Percentiles rank a stretch among this genome's conserved stretches.
Evolutionary conservation across 1,284 basidiomycete genomes (phyloP).

Genomic region (Malassezia yamatoensis): DNA sequence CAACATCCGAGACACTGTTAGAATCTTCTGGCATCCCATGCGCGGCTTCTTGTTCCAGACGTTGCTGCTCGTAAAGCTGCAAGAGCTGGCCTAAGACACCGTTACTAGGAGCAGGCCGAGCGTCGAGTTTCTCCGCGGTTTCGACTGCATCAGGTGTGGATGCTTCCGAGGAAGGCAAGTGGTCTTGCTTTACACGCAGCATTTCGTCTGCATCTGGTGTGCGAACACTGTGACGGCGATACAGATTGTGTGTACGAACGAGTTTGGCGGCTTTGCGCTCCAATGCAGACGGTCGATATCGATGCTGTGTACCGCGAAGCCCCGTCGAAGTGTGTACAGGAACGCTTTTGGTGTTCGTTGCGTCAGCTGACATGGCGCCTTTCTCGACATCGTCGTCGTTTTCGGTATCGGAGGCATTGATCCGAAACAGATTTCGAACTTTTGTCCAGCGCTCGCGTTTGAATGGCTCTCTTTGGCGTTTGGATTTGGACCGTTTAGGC

Average conservation of each 20-base stretch:
- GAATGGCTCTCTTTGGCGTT: conserved; percentile 11
- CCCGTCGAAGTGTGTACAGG: conserved; percentile 44
- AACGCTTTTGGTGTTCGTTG: conserved; percentile 44
- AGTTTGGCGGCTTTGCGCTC: conserved; percentile 40
- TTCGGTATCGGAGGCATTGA: conserved; percentile 18
- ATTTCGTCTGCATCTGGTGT: conserved; percentile 21
- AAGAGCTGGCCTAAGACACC: conserved; percentile 45
- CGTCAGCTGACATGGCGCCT: conserved; percentile 24
- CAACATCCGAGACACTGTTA: not conserved
- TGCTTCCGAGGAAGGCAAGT: conserved; percentile 32
- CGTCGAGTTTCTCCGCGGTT: conserved; percentile 34
- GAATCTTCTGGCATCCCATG: not conserved
- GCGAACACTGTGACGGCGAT: not conserved
- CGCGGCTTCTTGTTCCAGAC: not conserved
- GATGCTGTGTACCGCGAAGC: conserved; percentile 29
- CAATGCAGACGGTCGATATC: conserved; percentile 31
- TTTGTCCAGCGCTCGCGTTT: conserved; percentile 30
- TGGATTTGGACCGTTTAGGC: not conserved
- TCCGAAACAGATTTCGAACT: conserved; percentile 31
- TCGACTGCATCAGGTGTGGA: conserved; percentile 39
- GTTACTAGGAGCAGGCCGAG: conserved; percentile 29
- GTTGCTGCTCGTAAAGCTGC: conserved; percentile 36
- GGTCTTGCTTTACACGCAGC: conserved; percentile 26
- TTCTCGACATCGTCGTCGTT: conserved; percentile 24
- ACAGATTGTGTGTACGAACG: conserved; percentile 36